A percentile compares a stretch with the other conserved stretches of the same genome.
Evolutionary conservation across 2,329 filamentous ascomycete species (phyloP).

Genomic region (Diaporthe batatas): DNA sequence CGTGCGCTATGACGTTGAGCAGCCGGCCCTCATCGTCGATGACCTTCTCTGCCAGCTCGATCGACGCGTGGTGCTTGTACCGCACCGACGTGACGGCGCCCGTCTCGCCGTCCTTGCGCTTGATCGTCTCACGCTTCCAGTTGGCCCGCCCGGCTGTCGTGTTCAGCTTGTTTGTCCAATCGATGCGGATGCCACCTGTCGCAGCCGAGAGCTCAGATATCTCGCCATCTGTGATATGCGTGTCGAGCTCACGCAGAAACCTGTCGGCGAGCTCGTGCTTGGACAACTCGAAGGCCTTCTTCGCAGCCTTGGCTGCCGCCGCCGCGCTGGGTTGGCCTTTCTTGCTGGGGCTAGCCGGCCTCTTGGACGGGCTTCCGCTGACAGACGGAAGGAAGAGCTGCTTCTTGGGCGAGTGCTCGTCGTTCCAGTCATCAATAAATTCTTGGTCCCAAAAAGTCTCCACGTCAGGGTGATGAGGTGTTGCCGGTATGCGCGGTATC

Average conservation of each 20-base stretch:
- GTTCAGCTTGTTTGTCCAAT: conserved; percentile 84
- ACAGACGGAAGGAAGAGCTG: conserved; percentile 48
- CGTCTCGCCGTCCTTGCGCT: conserved; percentile 49
- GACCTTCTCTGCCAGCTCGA: conserved; percentile 91
- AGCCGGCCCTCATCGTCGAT: conserved; percentile 83
- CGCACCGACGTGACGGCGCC: conserved; percentile 41
- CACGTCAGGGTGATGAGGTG: conserved; percentile 65
- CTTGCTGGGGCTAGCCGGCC: conserved; percentile 49
- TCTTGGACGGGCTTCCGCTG: conserved; percentile 48
- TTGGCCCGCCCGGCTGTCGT: conserved; percentile 83
- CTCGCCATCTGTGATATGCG: conserved; percentile 70
- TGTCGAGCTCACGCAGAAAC: conserved; percentile 80
- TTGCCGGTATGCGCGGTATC: conserved; percentile 62
- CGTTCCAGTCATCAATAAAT: conserved; percentile 73
- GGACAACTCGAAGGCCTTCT: conserved; percentile 71
- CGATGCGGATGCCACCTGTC: conserved; percentile 78
- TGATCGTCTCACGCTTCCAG: conserved; percentile 74
- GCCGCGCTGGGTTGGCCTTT: conserved; percentile 46
- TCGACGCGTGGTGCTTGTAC: conserved; percentile 75
- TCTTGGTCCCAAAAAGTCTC: conserved; percentile 73
- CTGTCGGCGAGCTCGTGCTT: conserved; percentile 73
- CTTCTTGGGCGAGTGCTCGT: conserved; percentile 67
- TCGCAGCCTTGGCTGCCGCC: conserved; percentile 56
- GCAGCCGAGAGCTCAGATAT: conserved; percentile 69
- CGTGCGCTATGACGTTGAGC: conserved; percentile 93